phyloP scores from a whole-genome alignment of 441 rosid species.

The Biscutella laevigata region DNA sequence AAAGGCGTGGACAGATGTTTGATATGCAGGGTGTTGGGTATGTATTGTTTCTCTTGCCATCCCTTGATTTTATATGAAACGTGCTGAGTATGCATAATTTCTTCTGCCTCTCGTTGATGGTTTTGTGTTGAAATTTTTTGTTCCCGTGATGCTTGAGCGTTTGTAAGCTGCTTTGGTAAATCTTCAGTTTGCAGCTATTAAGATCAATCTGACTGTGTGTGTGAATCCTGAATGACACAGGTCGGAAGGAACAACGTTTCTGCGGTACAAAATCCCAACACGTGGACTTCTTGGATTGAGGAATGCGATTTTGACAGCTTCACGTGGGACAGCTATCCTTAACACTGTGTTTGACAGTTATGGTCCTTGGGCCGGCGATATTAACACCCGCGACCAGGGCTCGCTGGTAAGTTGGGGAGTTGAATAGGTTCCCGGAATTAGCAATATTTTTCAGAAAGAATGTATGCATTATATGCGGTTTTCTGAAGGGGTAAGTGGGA shows the following conservation, averaged over 20 bases:
- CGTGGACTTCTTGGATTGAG: slow-evolving; percentile 97
- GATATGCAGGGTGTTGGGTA: slow-evolving; percentile 93
- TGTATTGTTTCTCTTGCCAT: slow-evolving; percentile 20
- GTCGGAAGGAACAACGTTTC: slow-evolving; percentile 73
- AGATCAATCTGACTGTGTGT: slow-evolving; percentile 13
- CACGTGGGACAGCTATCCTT: slow-evolving; percentile 94
- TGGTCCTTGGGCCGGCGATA: slow-evolving; percentile 92
- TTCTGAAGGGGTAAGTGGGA: slow-evolving; percentile 12
- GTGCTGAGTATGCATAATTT: not conserved
- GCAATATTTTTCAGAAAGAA: not conserved
- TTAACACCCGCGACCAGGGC: slow-evolving; percentile 75
- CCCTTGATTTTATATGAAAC: not conserved
- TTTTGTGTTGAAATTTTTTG: not conserved
- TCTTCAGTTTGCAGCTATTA: slow-evolving; percentile 2
- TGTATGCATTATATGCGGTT: no score
- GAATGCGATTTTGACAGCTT: slow-evolving; percentile 91
- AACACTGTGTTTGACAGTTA: slow-evolving; percentile 86
- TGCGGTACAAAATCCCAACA: slow-evolving; percentile 83
- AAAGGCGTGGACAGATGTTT: slow-evolving; percentile 90
- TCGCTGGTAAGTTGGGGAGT: slow-evolving; percentile 58
- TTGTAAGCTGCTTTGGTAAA: not conserved
- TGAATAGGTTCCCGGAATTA: slow-evolving; percentile 1
- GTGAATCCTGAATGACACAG: slow-evolving; percentile 32
- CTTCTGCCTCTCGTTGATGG: not conserved
- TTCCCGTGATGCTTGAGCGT: not conserved